Percentiles rank a stretch among this genome's conserved stretches.
phyloP scores from a whole-genome alignment of 1,284 basidiomycete species.

The Tylopilus orsonianus region DNA sequence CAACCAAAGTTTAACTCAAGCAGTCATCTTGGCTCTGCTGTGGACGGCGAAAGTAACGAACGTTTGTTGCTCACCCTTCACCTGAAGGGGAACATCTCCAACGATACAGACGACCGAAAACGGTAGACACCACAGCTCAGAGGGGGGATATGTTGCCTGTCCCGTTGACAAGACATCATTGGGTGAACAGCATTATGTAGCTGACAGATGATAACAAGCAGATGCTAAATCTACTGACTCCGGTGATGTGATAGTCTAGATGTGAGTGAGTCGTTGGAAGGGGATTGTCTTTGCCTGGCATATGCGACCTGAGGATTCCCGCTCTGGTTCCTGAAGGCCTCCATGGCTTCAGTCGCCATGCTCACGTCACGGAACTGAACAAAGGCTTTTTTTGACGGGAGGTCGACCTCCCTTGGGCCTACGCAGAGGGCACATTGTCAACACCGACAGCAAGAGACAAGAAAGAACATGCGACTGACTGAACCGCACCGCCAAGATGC shows the following conservation, averaged over 20 bases:
- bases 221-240: constrained; percentile 4
- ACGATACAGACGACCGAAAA: too few relatives aligned
- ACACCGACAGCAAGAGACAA: not conserved
- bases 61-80: too few relatives aligned
- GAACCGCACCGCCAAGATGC: constrained; percentile 23
- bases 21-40: too few relatives aligned
- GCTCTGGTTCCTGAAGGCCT: constrained; percentile 19
- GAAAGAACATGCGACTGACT: constrained; percentile 15
- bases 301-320: constrained; percentile 11
- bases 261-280: constrained; percentile 8
- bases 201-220: not conserved
- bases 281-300: constrained; percentile 21
- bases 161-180: not conserved
- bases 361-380: constrained; percentile 25
- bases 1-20: too few relatives aligned
- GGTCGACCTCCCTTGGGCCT: constrained; percentile 8
- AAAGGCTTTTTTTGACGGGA: constrained; percentile 17
- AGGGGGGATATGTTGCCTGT: constrained; percentile 7
- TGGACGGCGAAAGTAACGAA: too few relatives aligned
- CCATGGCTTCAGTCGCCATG: constrained; percentile 25
- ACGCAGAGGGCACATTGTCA: constrained; percentile 2
- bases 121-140: not conserved
- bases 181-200: constrained; percentile 7
- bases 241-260: constrained; percentile 24
- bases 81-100: too few relatives aligned